Conservation (phyloP, 805 yeast genomes). For the Suhomyces sp. region DNA sequence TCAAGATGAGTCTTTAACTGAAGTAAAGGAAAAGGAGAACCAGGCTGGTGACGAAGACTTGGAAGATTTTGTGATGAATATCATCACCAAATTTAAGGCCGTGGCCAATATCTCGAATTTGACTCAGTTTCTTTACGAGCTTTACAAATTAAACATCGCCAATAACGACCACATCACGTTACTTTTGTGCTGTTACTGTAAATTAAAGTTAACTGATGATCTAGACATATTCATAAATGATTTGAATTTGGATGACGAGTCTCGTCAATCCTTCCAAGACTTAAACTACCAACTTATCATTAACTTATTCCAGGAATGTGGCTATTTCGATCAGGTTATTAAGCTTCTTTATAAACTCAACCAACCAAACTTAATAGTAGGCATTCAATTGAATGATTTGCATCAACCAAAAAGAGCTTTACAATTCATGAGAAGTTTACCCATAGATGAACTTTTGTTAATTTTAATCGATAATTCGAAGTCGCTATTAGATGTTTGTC, state of each 20-base stretch:
- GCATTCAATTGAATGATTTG: slow-evolving; percentile 66
- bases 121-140: slow-evolving; percentile 58
- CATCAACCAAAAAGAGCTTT: slow-evolving; percentile 59
- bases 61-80: slow-evolving; percentile 56
- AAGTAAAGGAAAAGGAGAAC: not conserved
- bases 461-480: slow-evolving; percentile 68
- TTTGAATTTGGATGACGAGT: slow-evolving; percentile 25
- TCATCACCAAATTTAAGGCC: slow-evolving; percentile 76
- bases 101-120: slow-evolving; percentile 67
- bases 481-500: slow-evolving; percentile 58
- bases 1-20: not conserved
- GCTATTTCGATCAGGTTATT: slow-evolving; percentile 64
- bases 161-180: slow-evolving; percentile 81
- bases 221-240: slow-evolving; percentile 54
- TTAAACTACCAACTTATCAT: slow-evolving; percentile 71
- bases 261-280: slow-evolving; percentile 24
- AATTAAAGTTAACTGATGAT: slow-evolving; percentile 59
- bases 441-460: slow-evolving; percentile 73
- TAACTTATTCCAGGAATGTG: slow-evolving; percentile 68
- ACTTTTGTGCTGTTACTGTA: slow-evolving; percentile 74
- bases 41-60: slow-evolving; percentile 18
- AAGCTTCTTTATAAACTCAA: slow-evolving; percentile 66
- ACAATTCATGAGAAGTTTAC: slow-evolving; percentile 61
- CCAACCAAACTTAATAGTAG: slow-evolving; percentile 73
- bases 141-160: slow-evolving; percentile 55